Evolutionary conservation across 2,329 filamentous ascomycete genomes (phyloP), one percentile per base, ranked within the genome.

Genomic region (Alternaria viburni): DNA sequence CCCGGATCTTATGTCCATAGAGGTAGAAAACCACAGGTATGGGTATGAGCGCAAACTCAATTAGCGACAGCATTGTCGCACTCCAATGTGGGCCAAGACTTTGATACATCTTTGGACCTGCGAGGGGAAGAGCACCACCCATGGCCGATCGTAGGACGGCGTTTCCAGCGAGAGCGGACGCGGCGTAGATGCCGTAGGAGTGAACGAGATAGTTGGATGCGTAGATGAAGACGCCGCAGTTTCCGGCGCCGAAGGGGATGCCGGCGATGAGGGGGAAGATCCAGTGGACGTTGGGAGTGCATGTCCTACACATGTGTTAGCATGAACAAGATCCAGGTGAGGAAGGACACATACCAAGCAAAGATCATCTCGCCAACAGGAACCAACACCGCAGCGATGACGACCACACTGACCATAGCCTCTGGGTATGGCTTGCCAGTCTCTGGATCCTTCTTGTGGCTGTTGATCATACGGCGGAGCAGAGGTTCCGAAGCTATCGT

Each of bases 361-460:
- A 97, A 97, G 78, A 90, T 91, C 23, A 97, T 86, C 79, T 97
- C 90, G 15, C 93, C 94, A 4, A 92, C 78, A 0, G 93, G 91
- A 0, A 91, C 89, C 1, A 93, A 82, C 2, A 96, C 77, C 0
- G 92, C 88, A 4, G 91, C 92, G 25, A 97, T 87, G 69, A 90
- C 92, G 73, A 97, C 91, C 60, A 96, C 86, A 45, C 89, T 87
- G 5, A 95, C 92, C 68, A 92, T 93, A 1, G 93, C 90, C 80
- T 97, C 94, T 0, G 93, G 93, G 0, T 87, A 85, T 0, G 88
- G 86, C 41, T 88, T 89, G 11, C 91, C 92, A 0, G 93, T 97
- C 54, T 86, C 86, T 0, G 92, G 90, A 72, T 97, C 92, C 30
- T 86, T 86, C 59, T 88, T 86, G 77, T 96, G 92, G 5, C 84